Base-by-base conservation (phyloP, 306 rosid species). In the Castanea mollissima region DNA sequence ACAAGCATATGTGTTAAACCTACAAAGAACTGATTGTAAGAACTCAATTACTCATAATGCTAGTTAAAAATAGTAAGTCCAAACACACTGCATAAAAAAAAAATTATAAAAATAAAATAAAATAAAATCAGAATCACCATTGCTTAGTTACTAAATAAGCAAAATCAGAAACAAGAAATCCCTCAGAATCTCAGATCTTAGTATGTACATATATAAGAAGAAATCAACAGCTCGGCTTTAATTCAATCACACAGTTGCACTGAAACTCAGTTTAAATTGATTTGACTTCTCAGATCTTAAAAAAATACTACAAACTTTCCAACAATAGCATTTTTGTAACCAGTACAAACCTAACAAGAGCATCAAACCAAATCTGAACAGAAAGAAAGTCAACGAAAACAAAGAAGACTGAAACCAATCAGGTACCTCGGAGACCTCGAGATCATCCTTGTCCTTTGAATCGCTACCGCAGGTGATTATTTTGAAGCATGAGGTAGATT, bases 401-500 rank as follows among this genome's bases (percentile, higher is more conserved):
- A 71, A 19, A 13, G 52, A 64, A 57, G 5, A 65, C 12, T 20
- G 38, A 49, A 49, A 58, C 54, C 35, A 56, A 81, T 72, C 20
- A 20, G 64, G 67, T 76, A 88, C 81, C 98, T 90, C 86, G 13
- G 87, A 56, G 27, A 64, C 86, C 20, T 83, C 87, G 83, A 78
- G 71, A 64, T 86, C 96, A 38, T 90, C 91, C n/a, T 68, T 84
- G 27, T 88, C 91, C 32, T 86, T 84, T 6, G 89, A 83, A 76
- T 86, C 94, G 76, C 90, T 60, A 72, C 94, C 91, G 83, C 98
- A 94, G 4, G 94, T 60, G 75, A 94, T 89, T 69, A 94, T 85
- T 73, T 89, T 91, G 88, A 94, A 89, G 88, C 98, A 94, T n/a
- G 97, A 89, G 51, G 82, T 79, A 51, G 98, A 72, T 85, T 87